Base-by-base conservation (phyloP, 495 filamentous ascomycete species). In the Parathielavia hyrcaniae region DNA sequence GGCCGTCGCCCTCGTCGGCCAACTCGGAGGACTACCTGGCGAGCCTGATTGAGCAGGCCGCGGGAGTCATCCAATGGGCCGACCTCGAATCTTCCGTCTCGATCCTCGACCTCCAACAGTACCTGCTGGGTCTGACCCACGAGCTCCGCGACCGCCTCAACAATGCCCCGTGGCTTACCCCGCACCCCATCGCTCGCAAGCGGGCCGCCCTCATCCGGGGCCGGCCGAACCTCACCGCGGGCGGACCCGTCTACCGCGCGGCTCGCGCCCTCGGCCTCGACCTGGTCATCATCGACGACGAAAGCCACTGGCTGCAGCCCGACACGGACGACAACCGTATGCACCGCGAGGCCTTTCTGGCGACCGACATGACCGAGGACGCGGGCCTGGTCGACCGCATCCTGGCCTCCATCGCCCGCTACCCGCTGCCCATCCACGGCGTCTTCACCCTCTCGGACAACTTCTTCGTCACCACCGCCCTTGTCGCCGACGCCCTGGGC, bases 251-350 rank as follows among this genome's bases (percentile, higher is more conserved):
- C 4, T 74, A 69, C 43, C 55, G 59, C 35, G 75, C 75, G 5
- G 76, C 78, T 10, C 58, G 49, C 11, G 72, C 69, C 2, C 69
- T 81, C 0, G 71, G 73, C 2, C 71, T 80, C 26, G 66, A 72
- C 9, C 64, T 81, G 0, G 70, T 80, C 7, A 67, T 80, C 22
- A 58, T 81, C 20, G 77, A 80, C 48, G 67, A 73, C 7, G 63
- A 69, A 2, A 75, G 77, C 1, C 73, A 79, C 52, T 80, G 79
- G 79, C 61, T 81, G 20, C 64, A 74, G 61, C 60, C 59, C 7
- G 55, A 61, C 22, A 67, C 65, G 0, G 40, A 49, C 7, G 62
- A 71, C 14, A 74, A 72, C 53, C 61, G 54, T 12, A 59, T 69
- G 50, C 69, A 63, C 59, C 74, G 71, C 39, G 68, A 75, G 49